These are phyloP conservation scores for Roridomyces roridus DNA, from an alignment of 768 basidiomycete species.

Conservation along the genomic window DNA sequence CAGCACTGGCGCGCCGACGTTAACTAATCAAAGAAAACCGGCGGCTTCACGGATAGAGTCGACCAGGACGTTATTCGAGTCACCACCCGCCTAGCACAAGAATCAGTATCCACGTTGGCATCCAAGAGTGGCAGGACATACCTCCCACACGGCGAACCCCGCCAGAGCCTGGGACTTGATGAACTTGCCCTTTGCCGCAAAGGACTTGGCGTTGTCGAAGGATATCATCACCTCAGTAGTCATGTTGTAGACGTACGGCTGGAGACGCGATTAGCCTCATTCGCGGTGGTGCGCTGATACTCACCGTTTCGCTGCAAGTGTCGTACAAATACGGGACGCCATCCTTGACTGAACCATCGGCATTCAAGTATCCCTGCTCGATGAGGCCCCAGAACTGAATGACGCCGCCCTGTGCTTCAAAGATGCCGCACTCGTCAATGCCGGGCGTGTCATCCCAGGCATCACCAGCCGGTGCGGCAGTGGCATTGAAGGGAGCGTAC, in stretches of 20 bases:
- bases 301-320: slow-evolving; percentile 78
- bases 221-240: slow-evolving; percentile 63
- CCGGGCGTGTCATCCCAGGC: slow-evolving; percentile 47
- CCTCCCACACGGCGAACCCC: slow-evolving; percentile 70
- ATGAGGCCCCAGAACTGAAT: slow-evolving; percentile 71
- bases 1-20: no score
- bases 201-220: slow-evolving; percentile 68
- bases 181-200: slow-evolving; percentile 66
- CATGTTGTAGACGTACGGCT: slow-evolving; percentile 74
- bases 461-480: slow-evolving; percentile 55
- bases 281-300: slow-evolving; percentile 30
- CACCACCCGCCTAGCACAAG: slow-evolving; percentile 56
- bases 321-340: slow-evolving; percentile 68
- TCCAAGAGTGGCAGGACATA: not conserved
- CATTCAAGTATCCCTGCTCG: slow-evolving; percentile 55
- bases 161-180: slow-evolving; percentile 57
- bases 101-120: not conserved
- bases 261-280: not conserved
- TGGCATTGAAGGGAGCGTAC: slow-evolving; percentile 57
- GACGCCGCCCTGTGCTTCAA: slow-evolving; percentile 47
- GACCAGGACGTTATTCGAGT: slow-evolving; percentile 62
- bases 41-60: slow-evolving; percentile 55
- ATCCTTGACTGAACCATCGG: slow-evolving; percentile 48
- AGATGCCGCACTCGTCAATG: slow-evolving; percentile 56
- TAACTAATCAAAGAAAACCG: slow-evolving; percentile 31